phyloP scores from a whole-genome alignment of 129 eudicot species.

The Lonicera japonica region DNA sequence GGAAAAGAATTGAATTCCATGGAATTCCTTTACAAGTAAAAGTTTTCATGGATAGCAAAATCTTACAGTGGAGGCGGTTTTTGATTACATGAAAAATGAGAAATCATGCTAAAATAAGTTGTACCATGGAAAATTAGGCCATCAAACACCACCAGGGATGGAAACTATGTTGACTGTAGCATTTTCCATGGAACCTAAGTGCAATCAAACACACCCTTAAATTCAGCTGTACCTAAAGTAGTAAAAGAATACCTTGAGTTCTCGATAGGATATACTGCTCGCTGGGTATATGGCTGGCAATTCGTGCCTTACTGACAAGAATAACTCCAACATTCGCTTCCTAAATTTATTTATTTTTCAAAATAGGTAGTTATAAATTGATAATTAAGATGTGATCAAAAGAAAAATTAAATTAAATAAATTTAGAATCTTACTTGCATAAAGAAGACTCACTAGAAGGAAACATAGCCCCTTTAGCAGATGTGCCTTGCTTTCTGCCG shows the following conservation, averaged over 20 bases:
- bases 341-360: conserved; percentile 20
- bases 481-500: conserved; percentile 93
- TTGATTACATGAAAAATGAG: too few species aligned
- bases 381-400: background rate
- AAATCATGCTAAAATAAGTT: too few species aligned
- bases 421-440: conserved; percentile 67
- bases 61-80: too few species aligned
- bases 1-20: too few species aligned
- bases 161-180: too few species aligned
- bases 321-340: conserved; percentile 72
- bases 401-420: conserved; percentile 8
- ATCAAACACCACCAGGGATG: too few species aligned
- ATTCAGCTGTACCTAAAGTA: background rate
- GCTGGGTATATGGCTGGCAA: conserved; percentile 19
- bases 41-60: too few species aligned
- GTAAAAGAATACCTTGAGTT: conserved; percentile 43
- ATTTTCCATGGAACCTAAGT: too few species aligned
- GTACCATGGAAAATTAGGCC: too few species aligned
- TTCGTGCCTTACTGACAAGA: conserved; percentile 41
- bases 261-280: conserved; percentile 5
- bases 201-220: too few species aligned
- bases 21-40: too few species aligned
- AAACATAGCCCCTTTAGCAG: conserved; percentile 67
- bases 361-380: background rate
- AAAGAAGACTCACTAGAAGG: conserved; percentile 82